These are phyloP conservation scores for Sugiyamaella castrensis DNA, from an alignment of 1,139 yeast species.

Conservation along the genomic window DNA sequence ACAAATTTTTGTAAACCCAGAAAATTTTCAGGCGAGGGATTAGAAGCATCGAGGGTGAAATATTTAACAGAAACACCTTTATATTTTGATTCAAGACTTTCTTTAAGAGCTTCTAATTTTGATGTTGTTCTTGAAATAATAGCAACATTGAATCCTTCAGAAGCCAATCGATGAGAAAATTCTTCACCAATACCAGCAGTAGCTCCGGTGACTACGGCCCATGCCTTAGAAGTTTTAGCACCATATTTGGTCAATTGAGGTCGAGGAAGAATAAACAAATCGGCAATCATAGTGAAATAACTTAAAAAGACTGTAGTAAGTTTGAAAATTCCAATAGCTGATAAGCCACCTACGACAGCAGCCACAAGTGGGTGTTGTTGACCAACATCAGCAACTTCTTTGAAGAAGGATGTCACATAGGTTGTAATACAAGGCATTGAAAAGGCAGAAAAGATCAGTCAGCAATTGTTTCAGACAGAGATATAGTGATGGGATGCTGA, in stretches of 20 bases:
- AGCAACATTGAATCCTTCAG: slow-evolving; percentile 76
- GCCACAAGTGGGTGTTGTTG: slow-evolving; percentile 1
- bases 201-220: slow-evolving; percentile 97
- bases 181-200: slow-evolving; percentile 98
- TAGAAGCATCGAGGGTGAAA: slow-evolving; percentile 76
- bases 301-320: slow-evolving; percentile 44
- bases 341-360: slow-evolving; percentile 20
- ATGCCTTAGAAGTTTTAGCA: slow-evolving; percentile 44
- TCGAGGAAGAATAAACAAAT: slow-evolving; percentile 62
- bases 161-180: slow-evolving; percentile 80
- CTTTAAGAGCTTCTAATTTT: slow-evolving; percentile 65
- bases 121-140: slow-evolving; percentile 80
- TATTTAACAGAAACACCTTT: slow-evolving; percentile 57
- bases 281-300: slow-evolving; percentile 47
- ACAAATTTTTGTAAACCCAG: slow-evolving; percentile 48
- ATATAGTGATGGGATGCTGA: too few species aligned
- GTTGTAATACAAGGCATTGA: too few species aligned
- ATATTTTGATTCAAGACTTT: slow-evolving; percentile 59
- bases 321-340: slow-evolving; percentile 50
- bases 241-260: slow-evolving; percentile 69
- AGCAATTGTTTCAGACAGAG: too few species aligned
- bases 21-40: slow-evolving; percentile 55
- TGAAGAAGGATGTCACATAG: too few species aligned
- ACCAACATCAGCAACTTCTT: slow-evolving; percentile 4
- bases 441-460: too few species aligned